phyloP scores from a whole-genome alignment of 2,329 filamentous ascomycete species.

The Cladophialophora exuberans region DNA sequence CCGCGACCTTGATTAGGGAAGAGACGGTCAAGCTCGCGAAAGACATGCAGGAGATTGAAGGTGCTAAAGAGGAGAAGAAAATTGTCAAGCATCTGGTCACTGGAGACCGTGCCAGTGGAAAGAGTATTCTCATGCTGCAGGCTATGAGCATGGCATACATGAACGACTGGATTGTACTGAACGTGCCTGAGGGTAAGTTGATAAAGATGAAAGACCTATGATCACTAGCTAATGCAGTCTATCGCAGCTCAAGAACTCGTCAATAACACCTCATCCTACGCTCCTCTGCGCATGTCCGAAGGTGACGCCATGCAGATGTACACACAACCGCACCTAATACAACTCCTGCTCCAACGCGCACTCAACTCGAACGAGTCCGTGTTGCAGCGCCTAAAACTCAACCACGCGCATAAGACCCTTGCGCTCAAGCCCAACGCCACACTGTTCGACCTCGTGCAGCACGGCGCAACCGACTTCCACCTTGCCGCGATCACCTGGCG shows the following conservation, averaged over 20 bases:
- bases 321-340: constrained; percentile 76
- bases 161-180: constrained; percentile 86
- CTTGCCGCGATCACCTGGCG: constrained; percentile 79
- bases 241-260: constrained; percentile 74
- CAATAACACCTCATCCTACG: constrained; percentile 79
- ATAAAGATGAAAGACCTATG: constrained; percentile 25
- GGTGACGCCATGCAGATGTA: constrained; percentile 57
- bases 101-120: constrained; percentile 76
- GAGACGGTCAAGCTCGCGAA: constrained; percentile 76
- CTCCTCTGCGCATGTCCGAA: constrained; percentile 56
- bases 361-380: constrained; percentile 70
- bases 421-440: constrained; percentile 60
- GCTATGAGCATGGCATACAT: constrained; percentile 78
- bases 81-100: constrained; percentile 65
- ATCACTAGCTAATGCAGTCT: background rate
- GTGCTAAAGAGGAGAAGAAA: constrained; percentile 40
- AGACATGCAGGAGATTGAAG: constrained; percentile 61
- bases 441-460: constrained; percentile 68
- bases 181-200: constrained; percentile 81
- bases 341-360: constrained; percentile 74
- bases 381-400: constrained; percentile 58
- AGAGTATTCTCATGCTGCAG: constrained; percentile 84
- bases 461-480: constrained; percentile 74
- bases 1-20: constrained; percentile 74
- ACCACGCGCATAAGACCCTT: constrained; percentile 58